phyloP scores from a whole-genome alignment of 2,329 filamentous ascomycete species.

The Aspergillus piperis region DNA sequence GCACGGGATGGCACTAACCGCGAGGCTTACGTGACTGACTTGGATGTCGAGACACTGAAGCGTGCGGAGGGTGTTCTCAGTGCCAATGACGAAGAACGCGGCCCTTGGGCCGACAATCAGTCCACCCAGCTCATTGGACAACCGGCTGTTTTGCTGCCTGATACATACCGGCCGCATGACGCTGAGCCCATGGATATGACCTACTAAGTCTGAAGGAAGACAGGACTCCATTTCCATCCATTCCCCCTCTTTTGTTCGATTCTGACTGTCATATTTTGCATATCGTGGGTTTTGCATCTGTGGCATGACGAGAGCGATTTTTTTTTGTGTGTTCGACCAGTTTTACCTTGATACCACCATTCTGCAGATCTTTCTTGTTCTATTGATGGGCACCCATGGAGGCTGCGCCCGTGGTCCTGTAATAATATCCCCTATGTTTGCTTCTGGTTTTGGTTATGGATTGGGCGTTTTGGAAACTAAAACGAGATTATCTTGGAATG shows the following conservation, averaged over 20 bases:
- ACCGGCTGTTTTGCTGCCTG: conserved; percentile 34
- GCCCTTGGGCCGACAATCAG: conserved; percentile 64
- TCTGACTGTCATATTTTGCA: conserved; percentile 9
- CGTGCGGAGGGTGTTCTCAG: conserved; percentile 81
- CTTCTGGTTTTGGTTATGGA: conserved; percentile 7
- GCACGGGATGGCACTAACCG: conserved; percentile 81
- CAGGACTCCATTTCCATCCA: conserved; percentile 5
- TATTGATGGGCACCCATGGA: conserved; percentile 1
- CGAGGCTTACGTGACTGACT: conserved; percentile 82
- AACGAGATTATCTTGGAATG: neutral
- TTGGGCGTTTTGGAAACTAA: neutral
- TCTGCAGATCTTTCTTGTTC: conserved; percentile 10
- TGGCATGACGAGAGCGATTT: conserved; percentile 22
- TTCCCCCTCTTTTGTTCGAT: conserved; percentile 11
- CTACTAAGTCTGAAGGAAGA: conserved; percentile 21
- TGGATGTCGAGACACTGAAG: conserved; percentile 87
- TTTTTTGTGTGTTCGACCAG: conserved; percentile 11
- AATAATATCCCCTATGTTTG: neutral
- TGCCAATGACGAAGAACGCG: conserved; percentile 83
- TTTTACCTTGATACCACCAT: conserved; percentile 26
- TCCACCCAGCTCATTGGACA: conserved; percentile 37
- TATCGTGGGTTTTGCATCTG: conserved; percentile 24
- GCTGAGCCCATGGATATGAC: conserved; percentile 35
- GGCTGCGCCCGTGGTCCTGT: neutral
- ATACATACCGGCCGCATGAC: conserved; percentile 29